Conservation (phyloP, 768 basidiomycete genomes). For the Boletus pseudo-olivaceus region DNA sequence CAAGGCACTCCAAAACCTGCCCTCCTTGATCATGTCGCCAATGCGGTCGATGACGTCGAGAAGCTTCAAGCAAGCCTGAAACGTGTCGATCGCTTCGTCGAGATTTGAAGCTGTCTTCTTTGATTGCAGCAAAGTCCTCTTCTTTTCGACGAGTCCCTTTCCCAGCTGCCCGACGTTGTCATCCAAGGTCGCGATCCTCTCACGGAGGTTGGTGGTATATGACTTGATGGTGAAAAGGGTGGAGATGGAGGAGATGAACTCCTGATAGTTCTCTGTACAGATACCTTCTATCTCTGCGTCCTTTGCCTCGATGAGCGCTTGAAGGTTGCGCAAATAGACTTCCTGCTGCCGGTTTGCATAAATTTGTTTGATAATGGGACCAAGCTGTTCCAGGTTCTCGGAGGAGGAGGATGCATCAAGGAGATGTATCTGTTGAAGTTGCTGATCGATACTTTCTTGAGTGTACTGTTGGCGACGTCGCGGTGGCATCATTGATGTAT, state of each 20-base stretch:
- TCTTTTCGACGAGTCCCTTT: conserved; percentile 87
- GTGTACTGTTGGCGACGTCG: conserved; percentile 70
- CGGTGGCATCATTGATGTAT: conserved; percentile 56
- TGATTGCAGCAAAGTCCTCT: conserved; percentile 81
- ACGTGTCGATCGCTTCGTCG: conserved; percentile 93
- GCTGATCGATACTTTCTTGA: conserved; percentile 82
- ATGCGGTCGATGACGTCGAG: conserved; percentile 92
- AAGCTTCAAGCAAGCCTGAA: conserved; percentile 89
- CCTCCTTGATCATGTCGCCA: conserved; percentile 87
- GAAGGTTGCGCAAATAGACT: conserved; percentile 79
- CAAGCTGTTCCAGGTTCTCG: conserved; percentile 94
- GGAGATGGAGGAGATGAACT: conserved; percentile 96
- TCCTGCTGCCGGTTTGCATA: conserved; percentile 87
- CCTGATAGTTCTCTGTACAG: conserved; percentile 95
- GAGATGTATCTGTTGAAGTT: conserved; percentile 87
- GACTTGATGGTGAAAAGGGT: conserved; percentile 94
- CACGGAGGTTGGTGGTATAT: conserved; percentile 90
- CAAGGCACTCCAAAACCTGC: conserved; percentile 95
- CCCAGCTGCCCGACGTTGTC: conserved; percentile 86
- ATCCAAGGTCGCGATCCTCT: conserved; percentile 88
- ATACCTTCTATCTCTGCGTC: conserved; percentile 95
- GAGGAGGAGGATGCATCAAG: conserved; percentile 84
- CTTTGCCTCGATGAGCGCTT: conserved; percentile 88
- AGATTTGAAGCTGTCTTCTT: conserved; percentile 92
- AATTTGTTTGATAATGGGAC: conserved; percentile 92